Percentiles rank a stretch among this genome's conserved stretches.
phyloP scores from a whole-genome alignment of 2,329 filamentous ascomycete genomes.

The Aureobasidium leucospermi region DNA sequence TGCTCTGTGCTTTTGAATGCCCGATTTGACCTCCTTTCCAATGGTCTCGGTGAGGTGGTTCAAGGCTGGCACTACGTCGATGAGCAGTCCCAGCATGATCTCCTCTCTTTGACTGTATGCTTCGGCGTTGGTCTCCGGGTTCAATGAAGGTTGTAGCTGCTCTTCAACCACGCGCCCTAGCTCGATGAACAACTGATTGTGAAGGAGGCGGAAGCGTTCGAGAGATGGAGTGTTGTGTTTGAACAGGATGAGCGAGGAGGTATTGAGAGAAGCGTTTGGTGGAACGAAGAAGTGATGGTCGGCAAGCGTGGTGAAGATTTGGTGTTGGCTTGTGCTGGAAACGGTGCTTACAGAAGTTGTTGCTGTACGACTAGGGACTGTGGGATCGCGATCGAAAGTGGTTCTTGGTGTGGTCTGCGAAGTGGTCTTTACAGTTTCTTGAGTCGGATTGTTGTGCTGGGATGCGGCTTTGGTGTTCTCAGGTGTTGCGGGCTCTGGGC shows the following conservation, averaged over 20 bases:
- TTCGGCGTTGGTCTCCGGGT: background rate
- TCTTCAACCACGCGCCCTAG: conserved; percentile 3
- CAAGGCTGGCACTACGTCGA: conserved; percentile 1
- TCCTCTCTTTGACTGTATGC: background rate
- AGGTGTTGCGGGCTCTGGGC: background rate
- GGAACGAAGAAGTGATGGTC: background rate
- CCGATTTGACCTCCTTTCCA: background rate
- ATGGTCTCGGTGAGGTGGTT: conserved; percentile 3
- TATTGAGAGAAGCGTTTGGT: background rate
- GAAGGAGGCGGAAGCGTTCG: background rate
- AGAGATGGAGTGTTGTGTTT: background rate
- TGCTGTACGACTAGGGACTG: background rate
- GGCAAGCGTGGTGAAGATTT: background rate
- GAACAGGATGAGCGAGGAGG: background rate
- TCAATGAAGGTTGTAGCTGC: background rate
- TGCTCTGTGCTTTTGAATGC: background rate
- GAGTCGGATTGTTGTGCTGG: background rate
- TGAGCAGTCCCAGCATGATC: conserved; percentile 7
- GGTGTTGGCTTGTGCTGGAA: background rate
- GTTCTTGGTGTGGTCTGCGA: background rate
- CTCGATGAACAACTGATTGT: conserved; percentile 3
- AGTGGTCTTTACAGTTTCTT: background rate
- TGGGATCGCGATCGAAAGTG: background rate
- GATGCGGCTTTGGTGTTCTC: background rate
- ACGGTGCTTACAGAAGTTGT: background rate